Evolutionary conservation across 495 filamentous ascomycete genomes (phyloP).

Genomic region (Penicillium atrosanguineum): DNA sequence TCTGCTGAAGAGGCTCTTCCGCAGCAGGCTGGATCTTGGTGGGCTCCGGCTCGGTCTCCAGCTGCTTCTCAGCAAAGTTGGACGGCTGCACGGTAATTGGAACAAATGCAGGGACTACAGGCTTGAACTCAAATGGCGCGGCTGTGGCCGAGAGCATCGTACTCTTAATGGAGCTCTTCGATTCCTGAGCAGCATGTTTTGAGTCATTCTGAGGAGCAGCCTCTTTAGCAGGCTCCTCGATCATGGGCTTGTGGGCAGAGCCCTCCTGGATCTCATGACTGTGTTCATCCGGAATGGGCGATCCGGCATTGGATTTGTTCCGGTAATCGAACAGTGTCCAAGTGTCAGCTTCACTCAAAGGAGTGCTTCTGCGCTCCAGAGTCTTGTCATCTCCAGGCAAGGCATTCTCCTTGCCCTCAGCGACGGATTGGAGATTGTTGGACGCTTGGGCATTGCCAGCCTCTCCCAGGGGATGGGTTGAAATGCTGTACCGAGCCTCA

Average conservation of each 20-base stretch:
- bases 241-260: conserved; percentile 5
- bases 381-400: conserved; percentile 29
- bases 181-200: conserved; percentile 20
- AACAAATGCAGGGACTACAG: conserved; percentile 46
- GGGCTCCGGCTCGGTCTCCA: conserved; percentile 7
- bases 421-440: conserved; percentile 22
- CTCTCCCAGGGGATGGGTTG: conserved; percentile 48
- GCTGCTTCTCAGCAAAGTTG: conserved; percentile 28
- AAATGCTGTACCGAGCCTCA: conserved; percentile 67
- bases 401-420: conserved; percentile 49
- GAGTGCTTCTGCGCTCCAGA: conserved; percentile 32
- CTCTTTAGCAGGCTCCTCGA: conserved; percentile 10
- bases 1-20: not conserved
- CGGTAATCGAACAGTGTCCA: conserved; percentile 45
- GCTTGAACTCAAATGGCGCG: conserved; percentile 63
- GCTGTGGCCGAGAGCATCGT: conserved; percentile 61
- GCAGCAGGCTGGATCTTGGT: conserved; percentile 3
- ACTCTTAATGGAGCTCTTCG: conserved; percentile 26
- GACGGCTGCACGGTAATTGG: conserved; percentile 42
- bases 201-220: conserved; percentile 2
- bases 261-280: conserved; percentile 17
- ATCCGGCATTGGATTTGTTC: conserved; percentile 37
- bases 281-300: conserved; percentile 23
- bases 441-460: conserved; percentile 34
- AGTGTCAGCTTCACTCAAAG: conserved; percentile 40